Conservation (phyloP, 352 stramenopile genomes). For the Globisporangium middletonii region DNA sequence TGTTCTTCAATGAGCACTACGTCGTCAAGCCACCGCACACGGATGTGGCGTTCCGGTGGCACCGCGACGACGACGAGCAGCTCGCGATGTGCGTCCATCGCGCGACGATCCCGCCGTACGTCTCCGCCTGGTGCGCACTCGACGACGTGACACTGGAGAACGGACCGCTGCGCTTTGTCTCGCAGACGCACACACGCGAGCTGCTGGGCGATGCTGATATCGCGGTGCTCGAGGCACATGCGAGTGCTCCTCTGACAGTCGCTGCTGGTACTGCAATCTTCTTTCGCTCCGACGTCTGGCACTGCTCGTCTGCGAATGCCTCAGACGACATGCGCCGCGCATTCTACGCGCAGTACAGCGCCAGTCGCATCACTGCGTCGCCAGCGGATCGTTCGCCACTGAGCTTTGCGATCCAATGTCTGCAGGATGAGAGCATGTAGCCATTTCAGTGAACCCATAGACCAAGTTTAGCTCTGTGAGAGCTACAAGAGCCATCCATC, state of each 20-base stretch:
- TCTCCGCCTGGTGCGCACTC: conserved; percentile 65
- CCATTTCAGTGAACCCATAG: no score
- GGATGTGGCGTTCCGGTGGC: conserved; percentile 63
- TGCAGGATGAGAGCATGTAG: neutral
- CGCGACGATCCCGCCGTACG: conserved; percentile 34
- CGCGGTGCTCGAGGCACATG: no score
- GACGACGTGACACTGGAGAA: conserved; percentile 48
- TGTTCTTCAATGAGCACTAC: conserved; percentile 83
- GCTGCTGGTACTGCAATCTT: conserved; percentile 44
- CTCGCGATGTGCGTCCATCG: conserved; percentile 67
- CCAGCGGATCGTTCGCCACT: conserved; percentile 32
- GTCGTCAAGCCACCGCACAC: conserved; percentile 59
- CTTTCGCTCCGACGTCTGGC: conserved; percentile 71
- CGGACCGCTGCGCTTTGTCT: conserved; percentile 53
- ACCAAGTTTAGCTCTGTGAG: no score
- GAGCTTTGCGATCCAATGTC: conserved; percentile 62
- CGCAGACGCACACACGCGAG: conserved; percentile 4
- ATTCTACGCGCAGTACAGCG: conserved; percentile 73
- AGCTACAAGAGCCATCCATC: no score
- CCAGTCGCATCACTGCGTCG: conserved; percentile 36
- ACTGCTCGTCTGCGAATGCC: conserved; percentile 56
- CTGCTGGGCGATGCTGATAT: neutral
- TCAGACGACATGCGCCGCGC: conserved; percentile 34
- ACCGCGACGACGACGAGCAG: conserved; percentile 72
- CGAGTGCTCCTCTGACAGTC: conserved; percentile 19